phyloP scores from a whole-genome alignment of 305 asterid species.

The Solanum hybrid region DNA sequence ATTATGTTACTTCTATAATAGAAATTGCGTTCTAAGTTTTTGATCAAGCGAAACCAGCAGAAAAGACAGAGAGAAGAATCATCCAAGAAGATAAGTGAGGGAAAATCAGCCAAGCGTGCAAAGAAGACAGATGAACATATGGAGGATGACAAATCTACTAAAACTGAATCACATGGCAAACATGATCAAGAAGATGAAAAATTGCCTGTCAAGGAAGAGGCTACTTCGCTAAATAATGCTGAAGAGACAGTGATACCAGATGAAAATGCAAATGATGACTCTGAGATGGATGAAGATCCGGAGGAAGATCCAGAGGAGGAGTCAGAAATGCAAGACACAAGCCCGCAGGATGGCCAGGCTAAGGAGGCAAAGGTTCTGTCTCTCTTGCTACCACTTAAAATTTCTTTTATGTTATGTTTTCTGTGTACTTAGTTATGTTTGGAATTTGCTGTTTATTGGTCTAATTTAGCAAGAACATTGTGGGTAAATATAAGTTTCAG shows the following conservation, averaged over 20 bases:
- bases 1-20: slow-evolving; percentile 9
- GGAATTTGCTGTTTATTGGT: neutral
- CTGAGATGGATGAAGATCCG: slow-evolving; percentile 37
- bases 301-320: slow-evolving; percentile 66
- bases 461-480: neutral
- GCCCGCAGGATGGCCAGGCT: slow-evolving; percentile 25
- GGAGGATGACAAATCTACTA: slow-evolving; percentile 32
- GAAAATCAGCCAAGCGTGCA: slow-evolving; percentile 42
- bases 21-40: slow-evolving; percentile 55
- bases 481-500: neutral
- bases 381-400: slow-evolving; percentile 4
- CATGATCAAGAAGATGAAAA: slow-evolving; percentile 20
- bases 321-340: slow-evolving; percentile 41
- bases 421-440: neutral
- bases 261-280: slow-evolving; percentile 34
- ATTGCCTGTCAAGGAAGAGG: slow-evolving; percentile 32
- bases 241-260: slow-evolving; percentile 29
- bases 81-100: slow-evolving; percentile 38
- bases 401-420: neutral
- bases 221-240: slow-evolving; percentile 16
- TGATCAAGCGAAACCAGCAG: slow-evolving; percentile 53
- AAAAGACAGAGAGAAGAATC: slow-evolving; percentile 69
- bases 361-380: slow-evolving; percentile 37
- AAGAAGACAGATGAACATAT: slow-evolving; percentile 34
- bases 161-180: slow-evolving; percentile 23